Percentiles rank a stretch among this genome's conserved stretches.
Conservation (phyloP, 1,139 yeast genomes). For the Yamadazyma kanchanaburiensis region DNA sequence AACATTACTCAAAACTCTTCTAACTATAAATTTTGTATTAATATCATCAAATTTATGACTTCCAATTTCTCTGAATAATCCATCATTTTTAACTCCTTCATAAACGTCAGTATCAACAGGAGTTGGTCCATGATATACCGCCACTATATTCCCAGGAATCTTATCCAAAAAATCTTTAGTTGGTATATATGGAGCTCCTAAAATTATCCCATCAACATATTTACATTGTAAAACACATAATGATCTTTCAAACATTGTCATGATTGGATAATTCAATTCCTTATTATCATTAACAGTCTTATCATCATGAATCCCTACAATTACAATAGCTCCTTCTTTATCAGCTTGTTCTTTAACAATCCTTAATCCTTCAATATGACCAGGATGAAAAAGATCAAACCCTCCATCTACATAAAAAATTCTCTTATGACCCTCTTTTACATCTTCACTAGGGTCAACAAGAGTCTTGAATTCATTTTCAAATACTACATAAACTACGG, state of each 20-base stretch:
- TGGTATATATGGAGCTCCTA: slow-evolving; percentile 65
- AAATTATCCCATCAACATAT: slow-evolving; percentile 72
- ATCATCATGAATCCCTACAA: slow-evolving; percentile 75
- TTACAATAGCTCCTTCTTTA: slow-evolving; percentile 40
- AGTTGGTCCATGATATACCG: slow-evolving; percentile 66
- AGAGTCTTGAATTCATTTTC: slow-evolving; percentile 23
- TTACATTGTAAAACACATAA: slow-evolving; percentile 85
- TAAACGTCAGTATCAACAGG: slow-evolving; percentile 40
- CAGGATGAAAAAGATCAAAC: slow-evolving; percentile 90
- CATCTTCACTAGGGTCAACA: slow-evolving; percentile 30
- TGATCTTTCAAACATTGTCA: slow-evolving; percentile 84
- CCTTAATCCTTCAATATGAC: slow-evolving; percentile 74
- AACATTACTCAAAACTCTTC: slow-evolving; percentile 63
- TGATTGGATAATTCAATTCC: slow-evolving; percentile 74
- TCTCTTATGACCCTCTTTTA: slow-evolving; percentile 21
- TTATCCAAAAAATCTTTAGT: slow-evolving; percentile 33
- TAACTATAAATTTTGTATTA: slow-evolving; percentile 63
- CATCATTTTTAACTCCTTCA: slow-evolving; percentile 28
- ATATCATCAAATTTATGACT: slow-evolving; percentile 57
- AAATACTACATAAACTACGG: slow-evolving; percentile 53
- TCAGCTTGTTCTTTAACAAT: slow-evolving; percentile 38
- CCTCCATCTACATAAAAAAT: slow-evolving; percentile 75
- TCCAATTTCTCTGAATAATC: slow-evolving; percentile 43
- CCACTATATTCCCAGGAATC: slow-evolving; percentile 38
- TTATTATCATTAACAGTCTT: slow-evolving; percentile 51